phyloP scores from a whole-genome alignment of 768 basidiomycete species.

The Kwoniella dejecticola region DNA sequence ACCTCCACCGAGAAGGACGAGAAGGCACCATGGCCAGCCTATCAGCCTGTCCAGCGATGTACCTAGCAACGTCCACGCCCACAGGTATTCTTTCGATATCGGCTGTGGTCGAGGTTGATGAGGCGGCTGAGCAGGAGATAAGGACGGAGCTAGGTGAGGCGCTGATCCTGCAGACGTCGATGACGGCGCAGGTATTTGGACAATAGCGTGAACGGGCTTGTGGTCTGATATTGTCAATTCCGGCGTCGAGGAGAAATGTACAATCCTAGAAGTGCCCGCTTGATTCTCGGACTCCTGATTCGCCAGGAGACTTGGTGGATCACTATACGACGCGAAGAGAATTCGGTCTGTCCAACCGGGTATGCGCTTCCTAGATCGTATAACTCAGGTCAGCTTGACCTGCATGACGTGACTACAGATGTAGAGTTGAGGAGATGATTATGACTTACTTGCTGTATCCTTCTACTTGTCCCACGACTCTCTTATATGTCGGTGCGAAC shows the following conservation, averaged over 20 bases:
- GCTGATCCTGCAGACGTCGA: conserved; percentile 43
- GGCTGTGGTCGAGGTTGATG: conserved; percentile 30
- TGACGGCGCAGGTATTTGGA: conserved; percentile 61
- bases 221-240: conserved; percentile 85
- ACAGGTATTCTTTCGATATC: conserved; percentile 32
- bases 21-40: conserved; percentile 76
- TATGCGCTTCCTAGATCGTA: conserved; percentile 62
- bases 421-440: conserved; percentile 43
- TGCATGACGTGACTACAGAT: neutral
- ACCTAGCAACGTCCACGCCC: conserved; percentile 61
- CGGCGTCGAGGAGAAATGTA: conserved; percentile 37
- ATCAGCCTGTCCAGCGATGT: conserved; percentile 70
- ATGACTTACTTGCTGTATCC: conserved; percentile 66
- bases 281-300: conserved; percentile 21
- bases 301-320: conserved; percentile 58
- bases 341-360: conserved; percentile 95
- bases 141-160: conserved; percentile 56
- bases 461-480: conserved; percentile 75
- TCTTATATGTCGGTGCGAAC: conserved; percentile 92
- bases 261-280: conserved; percentile 59
- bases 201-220: conserved; percentile 81
- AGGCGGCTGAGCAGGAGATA: conserved; percentile 54
- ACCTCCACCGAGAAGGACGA: conserved; percentile 76
- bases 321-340: conserved; percentile 72
- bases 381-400: conserved; percentile 42